Evolutionary conservation across 1,139 yeast genomes (phyloP).

Genomic region (Candida neerlandica): DNA sequence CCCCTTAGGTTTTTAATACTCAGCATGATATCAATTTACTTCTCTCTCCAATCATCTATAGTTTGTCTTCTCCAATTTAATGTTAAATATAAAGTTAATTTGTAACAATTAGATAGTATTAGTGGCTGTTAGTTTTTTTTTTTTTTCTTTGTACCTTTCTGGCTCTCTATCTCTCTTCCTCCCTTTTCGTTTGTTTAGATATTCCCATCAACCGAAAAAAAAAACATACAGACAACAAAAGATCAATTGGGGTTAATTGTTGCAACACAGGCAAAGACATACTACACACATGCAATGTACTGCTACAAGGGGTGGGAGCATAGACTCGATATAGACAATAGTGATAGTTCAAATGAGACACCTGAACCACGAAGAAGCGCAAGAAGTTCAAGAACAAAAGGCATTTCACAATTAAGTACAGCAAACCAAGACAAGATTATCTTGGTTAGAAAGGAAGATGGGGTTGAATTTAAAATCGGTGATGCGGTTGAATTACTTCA

Average conservation of each 20-base stretch:
- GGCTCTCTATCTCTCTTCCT: too few species aligned
- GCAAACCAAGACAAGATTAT: constrained; percentile 20
- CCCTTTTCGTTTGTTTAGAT: too few species aligned
- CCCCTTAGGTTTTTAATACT: neutral
- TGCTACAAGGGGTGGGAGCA: constrained; percentile 39
- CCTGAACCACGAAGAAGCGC: constrained; percentile 15
- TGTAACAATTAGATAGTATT: neutral
- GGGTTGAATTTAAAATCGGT: constrained; percentile 41
- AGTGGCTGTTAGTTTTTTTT: neutral
- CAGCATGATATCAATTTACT: neutral
- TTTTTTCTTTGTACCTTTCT: too few species aligned
- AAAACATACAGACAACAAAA: neutral
- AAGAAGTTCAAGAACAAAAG: constrained; percentile 16
- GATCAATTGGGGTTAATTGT: neutral
- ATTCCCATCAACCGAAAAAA: neutral
- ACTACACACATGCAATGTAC: constrained; percentile 9
- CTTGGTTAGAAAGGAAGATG: constrained; percentile 35
- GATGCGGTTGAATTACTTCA: constrained; percentile 35
- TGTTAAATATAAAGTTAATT: neutral
- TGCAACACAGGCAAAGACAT: neutral
- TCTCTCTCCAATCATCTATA: neutral
- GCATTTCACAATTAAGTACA: constrained; percentile 19
- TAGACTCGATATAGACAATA: constrained; percentile 19
- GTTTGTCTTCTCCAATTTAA: neutral
- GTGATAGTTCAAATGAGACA: neutral